A percentile compares a stretch with the other conserved stretches of the same genome.
Conservation (phyloP, 1,284 basidiomycete genomes). For the Bondarzewia mesenterica region DNA sequence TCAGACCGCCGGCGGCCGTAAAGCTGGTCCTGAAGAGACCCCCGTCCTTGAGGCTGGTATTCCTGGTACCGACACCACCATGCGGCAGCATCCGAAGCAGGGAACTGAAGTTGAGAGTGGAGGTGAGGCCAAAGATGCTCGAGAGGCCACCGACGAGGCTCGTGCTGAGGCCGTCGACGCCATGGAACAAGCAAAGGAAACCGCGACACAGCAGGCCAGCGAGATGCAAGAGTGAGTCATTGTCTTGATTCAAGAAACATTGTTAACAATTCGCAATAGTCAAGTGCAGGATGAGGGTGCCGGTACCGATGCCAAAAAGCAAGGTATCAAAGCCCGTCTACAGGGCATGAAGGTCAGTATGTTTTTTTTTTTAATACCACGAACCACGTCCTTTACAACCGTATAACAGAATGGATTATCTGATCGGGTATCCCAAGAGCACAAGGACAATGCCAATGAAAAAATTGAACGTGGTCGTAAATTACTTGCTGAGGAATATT, state of each 20-base stretch:
- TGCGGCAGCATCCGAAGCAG: constrained; percentile 41
- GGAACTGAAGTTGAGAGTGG: constrained; percentile 24
- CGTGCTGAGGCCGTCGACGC: constrained; percentile 15
- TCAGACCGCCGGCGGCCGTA: constrained; percentile 38
- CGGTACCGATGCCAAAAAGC: constrained; percentile 43
- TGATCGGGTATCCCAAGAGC: constrained; percentile 51
- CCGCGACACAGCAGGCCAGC: constrained; percentile 23
- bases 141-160: constrained; percentile 18
- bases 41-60: constrained; percentile 44
- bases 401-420: constrained; percentile 36
- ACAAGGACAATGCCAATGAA: constrained; percentile 47
- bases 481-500: constrained; percentile 74
- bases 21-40: constrained; percentile 28
- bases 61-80: constrained; percentile 32
- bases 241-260: neutral
- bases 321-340: constrained; percentile 39
- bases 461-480: constrained; percentile 47
- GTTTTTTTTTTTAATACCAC: neutral
- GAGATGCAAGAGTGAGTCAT: constrained; percentile 17
- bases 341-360: constrained; percentile 21
- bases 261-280: constrained; percentile 16
- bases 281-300: constrained; percentile 23
- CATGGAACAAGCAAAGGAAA: constrained; percentile 14
- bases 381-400: constrained; percentile 13
- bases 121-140: constrained; percentile 28